Evolutionary conservation across 495 filamentous ascomycete species (phyloP).

Genomic region (Xylaria venustula): DNA sequence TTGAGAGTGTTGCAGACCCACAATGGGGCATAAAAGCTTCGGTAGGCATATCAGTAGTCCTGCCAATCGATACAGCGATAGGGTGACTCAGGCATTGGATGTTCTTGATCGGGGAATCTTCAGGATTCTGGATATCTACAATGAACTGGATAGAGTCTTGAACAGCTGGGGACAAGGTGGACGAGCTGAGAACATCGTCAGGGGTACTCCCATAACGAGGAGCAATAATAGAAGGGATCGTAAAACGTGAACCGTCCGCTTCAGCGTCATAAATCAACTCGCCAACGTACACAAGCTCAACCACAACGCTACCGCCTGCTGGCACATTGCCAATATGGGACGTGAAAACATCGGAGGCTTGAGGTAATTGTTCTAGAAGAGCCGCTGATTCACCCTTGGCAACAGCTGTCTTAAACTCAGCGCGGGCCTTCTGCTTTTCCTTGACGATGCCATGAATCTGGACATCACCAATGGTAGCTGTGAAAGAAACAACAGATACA

Average conservation of each 20-base stretch:
- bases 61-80: constrained; percentile 61
- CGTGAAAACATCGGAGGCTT: constrained; percentile 62
- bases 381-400: constrained; percentile 58
- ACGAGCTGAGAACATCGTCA: constrained; percentile 19
- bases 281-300: constrained; percentile 62
- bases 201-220: constrained; percentile 60
- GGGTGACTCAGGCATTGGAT: constrained; percentile 67
- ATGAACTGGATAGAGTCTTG: constrained; percentile 53
- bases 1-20: constrained; percentile 60
- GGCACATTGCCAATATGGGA: constrained; percentile 65
- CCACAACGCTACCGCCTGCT: constrained; percentile 46
- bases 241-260: constrained; percentile 62
- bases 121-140: constrained; percentile 59
- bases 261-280: constrained; percentile 67
- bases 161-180: background rate
- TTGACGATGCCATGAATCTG: constrained; percentile 60
- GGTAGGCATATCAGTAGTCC: constrained; percentile 42
- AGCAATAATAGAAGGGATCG: constrained; percentile 60
- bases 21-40: constrained; percentile 45
- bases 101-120: constrained; percentile 52
- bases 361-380: constrained; percentile 57
- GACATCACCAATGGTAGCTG: constrained; percentile 50
- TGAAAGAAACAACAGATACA: constrained; percentile 62
- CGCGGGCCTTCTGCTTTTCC: constrained; percentile 55
- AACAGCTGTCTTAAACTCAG: constrained; percentile 54